Conservation (phyloP, 257 asterid species). For the Scutellaria barbata region DNA sequence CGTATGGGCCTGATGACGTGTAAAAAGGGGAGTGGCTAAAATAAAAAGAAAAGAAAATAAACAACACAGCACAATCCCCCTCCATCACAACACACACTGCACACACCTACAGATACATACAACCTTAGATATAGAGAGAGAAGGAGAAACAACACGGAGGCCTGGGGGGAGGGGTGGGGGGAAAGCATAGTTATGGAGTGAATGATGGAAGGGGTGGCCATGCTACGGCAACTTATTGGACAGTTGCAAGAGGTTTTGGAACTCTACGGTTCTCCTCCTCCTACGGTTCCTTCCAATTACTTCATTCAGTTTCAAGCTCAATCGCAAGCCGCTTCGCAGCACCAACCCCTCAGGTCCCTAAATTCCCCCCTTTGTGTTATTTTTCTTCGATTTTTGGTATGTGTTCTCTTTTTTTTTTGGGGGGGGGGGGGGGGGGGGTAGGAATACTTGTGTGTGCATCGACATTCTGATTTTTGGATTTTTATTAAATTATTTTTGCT, state of each 20-base stretch:
- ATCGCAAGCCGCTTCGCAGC: conserved; percentile 41
- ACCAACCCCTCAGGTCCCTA: conserved; percentile 55
- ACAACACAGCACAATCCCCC: conserved; percentile 22
- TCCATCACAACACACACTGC: conserved; percentile 27
- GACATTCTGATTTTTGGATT: neutral
- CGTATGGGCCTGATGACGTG: conserved; percentile 54
- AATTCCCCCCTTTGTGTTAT: neutral
- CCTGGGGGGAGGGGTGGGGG: conserved; percentile 25
- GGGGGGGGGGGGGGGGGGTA: too few relatives aligned
- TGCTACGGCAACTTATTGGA: conserved; percentile 92
- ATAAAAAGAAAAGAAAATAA: conserved; percentile 33
- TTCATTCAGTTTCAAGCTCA: conserved; percentile 56
- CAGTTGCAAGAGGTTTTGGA: conserved; percentile 74
- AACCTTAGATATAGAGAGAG: conserved; percentile 30
- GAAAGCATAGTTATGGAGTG: conserved; percentile 49
- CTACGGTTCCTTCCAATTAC: conserved; percentile 55
- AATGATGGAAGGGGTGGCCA: conserved; percentile 70
- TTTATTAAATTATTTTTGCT: neutral
- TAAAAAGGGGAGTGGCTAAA: conserved; percentile 39
- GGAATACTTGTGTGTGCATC: neutral
- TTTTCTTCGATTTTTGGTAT: conserved; percentile 17
- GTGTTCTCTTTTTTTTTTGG: neutral
- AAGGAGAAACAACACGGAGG: conserved; percentile 27
- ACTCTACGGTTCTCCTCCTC: conserved; percentile 65
- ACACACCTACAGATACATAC: conserved; percentile 20